A percentile compares a stretch with the other conserved stretches of the same genome.
These are phyloP conservation scores for Neoscytalidium dimidiatum DNA, from an alignment of 2,329 filamentous ascomycete genomes.

Conservation along the genomic window DNA sequence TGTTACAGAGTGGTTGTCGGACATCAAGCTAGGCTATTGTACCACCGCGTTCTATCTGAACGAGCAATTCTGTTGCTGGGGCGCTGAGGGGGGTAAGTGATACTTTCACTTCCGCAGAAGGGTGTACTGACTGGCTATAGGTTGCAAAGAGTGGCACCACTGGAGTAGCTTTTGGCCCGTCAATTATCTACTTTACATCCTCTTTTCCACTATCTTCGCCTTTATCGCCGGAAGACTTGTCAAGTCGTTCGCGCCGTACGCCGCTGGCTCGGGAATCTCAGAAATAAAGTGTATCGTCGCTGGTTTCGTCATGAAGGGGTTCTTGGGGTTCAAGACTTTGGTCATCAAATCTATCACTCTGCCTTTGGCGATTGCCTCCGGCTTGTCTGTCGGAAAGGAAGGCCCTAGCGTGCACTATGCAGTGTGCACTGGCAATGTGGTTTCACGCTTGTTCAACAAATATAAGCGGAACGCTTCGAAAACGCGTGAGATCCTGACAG, in stretches of 20 bases:
- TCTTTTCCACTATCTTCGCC: conserved; percentile 82
- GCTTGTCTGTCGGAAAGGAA: conserved; percentile 93
- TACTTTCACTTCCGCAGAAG: conserved; percentile 19
- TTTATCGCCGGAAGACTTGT: conserved; percentile 82
- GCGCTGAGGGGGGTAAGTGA: conserved; percentile 82
- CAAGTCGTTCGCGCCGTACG: conserved; percentile 90
- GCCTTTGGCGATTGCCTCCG: conserved; percentile 89
- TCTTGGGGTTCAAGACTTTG: conserved; percentile 87
- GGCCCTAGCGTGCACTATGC: conserved; percentile 99
- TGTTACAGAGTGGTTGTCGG: conserved; percentile 92
- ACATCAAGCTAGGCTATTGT: conserved; percentile 96
- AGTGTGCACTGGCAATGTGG: conserved; percentile 95
- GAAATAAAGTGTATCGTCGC: conserved; percentile 99
- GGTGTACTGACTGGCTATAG: conserved; percentile 40
- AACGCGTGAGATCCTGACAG: conserved; percentile 91
- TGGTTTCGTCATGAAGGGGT: conserved; percentile 98
- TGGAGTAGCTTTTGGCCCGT: conserved; percentile 79
- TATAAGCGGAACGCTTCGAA: conserved; percentile 91
- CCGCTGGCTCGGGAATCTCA: conserved; percentile 93
- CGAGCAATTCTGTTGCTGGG: conserved; percentile 97
- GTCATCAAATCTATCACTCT: conserved; percentile 92
- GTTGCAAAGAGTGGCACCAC: conserved; percentile 83
- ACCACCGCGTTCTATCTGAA: conserved; percentile 95
- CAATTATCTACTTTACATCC: conserved; percentile 87
- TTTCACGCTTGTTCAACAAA: conserved; percentile 88